Conservation (phyloP, 129 eudicot genomes). For the Tagetes patula region DNA sequence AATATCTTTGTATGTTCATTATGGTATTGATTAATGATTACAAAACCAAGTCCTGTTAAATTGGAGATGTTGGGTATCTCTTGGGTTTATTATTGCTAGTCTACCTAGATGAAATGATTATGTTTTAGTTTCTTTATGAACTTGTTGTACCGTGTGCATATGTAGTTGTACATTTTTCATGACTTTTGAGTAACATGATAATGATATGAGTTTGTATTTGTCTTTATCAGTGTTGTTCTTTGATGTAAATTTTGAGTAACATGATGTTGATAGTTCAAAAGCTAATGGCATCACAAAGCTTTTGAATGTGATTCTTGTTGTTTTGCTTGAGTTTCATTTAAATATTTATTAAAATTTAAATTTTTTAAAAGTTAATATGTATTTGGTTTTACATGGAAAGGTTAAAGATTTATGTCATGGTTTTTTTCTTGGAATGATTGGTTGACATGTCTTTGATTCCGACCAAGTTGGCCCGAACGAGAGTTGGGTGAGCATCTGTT, state of each 20-base stretch:
- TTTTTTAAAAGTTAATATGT: no score
- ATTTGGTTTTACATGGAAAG: no score
- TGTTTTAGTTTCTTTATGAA: background rate
- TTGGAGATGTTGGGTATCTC: background rate
- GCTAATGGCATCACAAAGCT: background rate
- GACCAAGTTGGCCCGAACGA: no score
- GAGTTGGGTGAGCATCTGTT: no score
- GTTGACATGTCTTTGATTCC: no score
- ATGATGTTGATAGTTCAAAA: slow-evolving; percentile 30
- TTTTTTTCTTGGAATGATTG: no score
- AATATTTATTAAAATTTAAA: no score
- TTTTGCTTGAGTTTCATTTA: background rate
- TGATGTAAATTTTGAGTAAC: background rate
- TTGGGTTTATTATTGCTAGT: background rate
- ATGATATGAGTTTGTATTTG: slow-evolving; percentile 4
- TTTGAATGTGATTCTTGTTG: background rate
- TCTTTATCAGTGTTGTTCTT: slow-evolving; percentile 13
- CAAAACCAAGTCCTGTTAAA: no score
- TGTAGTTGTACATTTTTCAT: slow-evolving; percentile 13
- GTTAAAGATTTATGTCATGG: no score
- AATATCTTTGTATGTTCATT: slow-evolving; percentile 6
- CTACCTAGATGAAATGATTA: background rate
- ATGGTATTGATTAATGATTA: background rate
- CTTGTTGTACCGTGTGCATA: slow-evolving; percentile 17
- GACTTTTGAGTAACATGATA: slow-evolving; percentile 1